phyloP scores from a whole-genome alignment of 2,329 filamentous ascomycete genomes.

The Metarhizium humberi region DNA sequence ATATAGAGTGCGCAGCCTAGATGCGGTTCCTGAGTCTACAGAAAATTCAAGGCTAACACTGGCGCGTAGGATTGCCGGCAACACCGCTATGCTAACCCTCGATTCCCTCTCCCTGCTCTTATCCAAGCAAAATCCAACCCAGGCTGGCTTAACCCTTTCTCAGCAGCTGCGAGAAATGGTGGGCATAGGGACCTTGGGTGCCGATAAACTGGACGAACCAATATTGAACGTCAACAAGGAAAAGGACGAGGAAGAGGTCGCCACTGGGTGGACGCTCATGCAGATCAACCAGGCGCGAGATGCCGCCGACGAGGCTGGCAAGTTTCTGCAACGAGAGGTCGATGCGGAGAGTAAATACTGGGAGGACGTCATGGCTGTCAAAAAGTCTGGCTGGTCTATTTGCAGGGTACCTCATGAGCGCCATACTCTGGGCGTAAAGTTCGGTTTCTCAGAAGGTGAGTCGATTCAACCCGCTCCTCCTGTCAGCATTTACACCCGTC shows the following conservation, averaged over 20 bases:
- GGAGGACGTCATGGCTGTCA: constrained; percentile 74
- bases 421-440: constrained; percentile 73
- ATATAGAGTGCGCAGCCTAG: constrained; percentile 41
- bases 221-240: constrained; percentile 45
- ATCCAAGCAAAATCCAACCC: constrained; percentile 68
- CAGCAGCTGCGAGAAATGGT: constrained; percentile 59
- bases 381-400: constrained; percentile 77
- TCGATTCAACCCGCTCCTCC: background rate
- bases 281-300: constrained; percentile 67
- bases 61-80: constrained; percentile 25
- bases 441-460: constrained; percentile 73
- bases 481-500: background rate
- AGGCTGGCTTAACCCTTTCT: constrained; percentile 62
- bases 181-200: constrained; percentile 65
- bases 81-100: constrained; percentile 59
- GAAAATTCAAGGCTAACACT: constrained; percentile 1
- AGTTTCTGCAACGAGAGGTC: constrained; percentile 67
- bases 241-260: constrained; percentile 47
- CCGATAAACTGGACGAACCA: constrained; percentile 54
- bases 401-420: constrained; percentile 66
- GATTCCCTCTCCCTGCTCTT: constrained; percentile 78
- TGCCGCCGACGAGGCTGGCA: constrained; percentile 62
- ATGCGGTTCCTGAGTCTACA: background rate
- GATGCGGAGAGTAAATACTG: constrained; percentile 78
- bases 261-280: constrained; percentile 68